Evolutionary conservation across 106 monocot species (phyloP).

Genomic region (Dendrobium officinale): DNA sequence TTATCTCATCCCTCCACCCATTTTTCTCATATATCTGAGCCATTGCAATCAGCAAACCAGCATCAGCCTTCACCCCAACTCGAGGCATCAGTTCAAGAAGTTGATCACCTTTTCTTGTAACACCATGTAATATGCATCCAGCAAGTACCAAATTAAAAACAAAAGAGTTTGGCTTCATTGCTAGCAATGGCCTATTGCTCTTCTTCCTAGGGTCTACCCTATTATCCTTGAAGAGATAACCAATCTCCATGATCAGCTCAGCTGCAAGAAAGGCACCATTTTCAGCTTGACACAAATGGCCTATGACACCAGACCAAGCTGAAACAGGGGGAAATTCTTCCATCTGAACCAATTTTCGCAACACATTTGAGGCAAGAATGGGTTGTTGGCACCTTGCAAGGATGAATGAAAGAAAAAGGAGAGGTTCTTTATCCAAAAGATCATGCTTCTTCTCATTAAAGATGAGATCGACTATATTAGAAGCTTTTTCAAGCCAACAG

Average conservation of each 20-base stretch:
- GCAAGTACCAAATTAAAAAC: slow-evolving; percentile 9
- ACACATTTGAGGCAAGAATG: slow-evolving; percentile 49
- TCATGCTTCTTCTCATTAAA: slow-evolving; percentile 43
- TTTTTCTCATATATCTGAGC: slow-evolving; percentile 84
- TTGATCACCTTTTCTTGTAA: slow-evolving; percentile 21
- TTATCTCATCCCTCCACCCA: slow-evolving; percentile 64
- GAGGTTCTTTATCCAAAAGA: slow-evolving; percentile 57
- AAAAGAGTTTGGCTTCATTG: slow-evolving; percentile 10
- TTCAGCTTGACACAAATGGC: slow-evolving; percentile 56
- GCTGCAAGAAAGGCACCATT: slow-evolving; percentile 66
- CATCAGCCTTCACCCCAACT: slow-evolving; percentile 59
- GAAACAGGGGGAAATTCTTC: slow-evolving; percentile 56
- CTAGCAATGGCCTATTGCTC: slow-evolving; percentile 43
- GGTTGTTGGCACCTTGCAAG: slow-evolving; percentile 54
- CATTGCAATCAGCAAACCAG: slow-evolving; percentile 57
- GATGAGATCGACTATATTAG: slow-evolving; percentile 33
- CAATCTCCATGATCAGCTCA: slow-evolving; percentile 73
- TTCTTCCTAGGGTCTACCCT: slow-evolving; percentile 75
- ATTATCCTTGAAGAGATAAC: slow-evolving; percentile 68
- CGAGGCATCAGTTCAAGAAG: slow-evolving; percentile 84
- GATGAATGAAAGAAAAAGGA: slow-evolving; percentile 65
- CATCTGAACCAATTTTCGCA: slow-evolving; percentile 62
- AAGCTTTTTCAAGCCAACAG: slow-evolving; percentile 61
- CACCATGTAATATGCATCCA: slow-evolving; percentile 2
- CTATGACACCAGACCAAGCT: slow-evolving; percentile 60